phyloP scores from a whole-genome alignment of 148 eudicot genomes.

The Chenopodium berlandieri region DNA sequence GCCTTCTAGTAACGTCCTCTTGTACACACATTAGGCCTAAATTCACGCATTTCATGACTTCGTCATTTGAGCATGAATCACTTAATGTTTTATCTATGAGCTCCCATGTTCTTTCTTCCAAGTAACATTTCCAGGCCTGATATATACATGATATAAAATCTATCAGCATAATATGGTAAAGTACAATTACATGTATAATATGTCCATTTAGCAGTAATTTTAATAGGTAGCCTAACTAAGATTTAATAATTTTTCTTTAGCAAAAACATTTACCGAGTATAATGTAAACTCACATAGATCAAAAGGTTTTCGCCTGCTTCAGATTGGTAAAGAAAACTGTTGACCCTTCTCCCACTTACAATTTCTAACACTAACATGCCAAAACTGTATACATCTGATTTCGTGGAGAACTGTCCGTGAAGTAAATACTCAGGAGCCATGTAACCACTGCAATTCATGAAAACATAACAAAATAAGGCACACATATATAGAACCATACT shows the following conservation, averaged over 20 bases:
- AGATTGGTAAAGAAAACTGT: neutral
- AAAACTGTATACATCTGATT: conserved; percentile 27
- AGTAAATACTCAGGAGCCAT: conserved; percentile 30
- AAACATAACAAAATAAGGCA: neutral
- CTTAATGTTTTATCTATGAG: conserved; percentile 21
- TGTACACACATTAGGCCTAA: conserved; percentile 25
- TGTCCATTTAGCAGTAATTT: too few relatives aligned
- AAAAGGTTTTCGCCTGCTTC: conserved; percentile 17
- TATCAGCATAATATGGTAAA: too few relatives aligned
- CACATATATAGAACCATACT: neutral
- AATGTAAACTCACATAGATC: conserved; percentile 17
- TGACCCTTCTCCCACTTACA: conserved; percentile 20
- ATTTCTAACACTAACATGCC: conserved; percentile 23
- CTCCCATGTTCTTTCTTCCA: conserved; percentile 14
- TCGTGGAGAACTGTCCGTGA: conserved; percentile 24
- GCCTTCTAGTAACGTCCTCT: conserved; percentile 24
- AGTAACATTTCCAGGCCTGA: conserved; percentile 25
- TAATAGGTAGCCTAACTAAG: too few relatives aligned
- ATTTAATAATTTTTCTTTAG: too few relatives aligned
- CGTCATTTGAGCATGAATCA: conserved; percentile 19
- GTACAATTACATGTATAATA: too few relatives aligned
- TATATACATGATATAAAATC: neutral
- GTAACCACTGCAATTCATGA: conserved; percentile 22
- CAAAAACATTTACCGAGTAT: too few relatives aligned
- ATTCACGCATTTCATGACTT: conserved; percentile 29